Percentiles rank a stretch among this genome's conserved stretches.
Conservation (phyloP, 768 basidiomycete genomes). For the Boletales sp. region DNA sequence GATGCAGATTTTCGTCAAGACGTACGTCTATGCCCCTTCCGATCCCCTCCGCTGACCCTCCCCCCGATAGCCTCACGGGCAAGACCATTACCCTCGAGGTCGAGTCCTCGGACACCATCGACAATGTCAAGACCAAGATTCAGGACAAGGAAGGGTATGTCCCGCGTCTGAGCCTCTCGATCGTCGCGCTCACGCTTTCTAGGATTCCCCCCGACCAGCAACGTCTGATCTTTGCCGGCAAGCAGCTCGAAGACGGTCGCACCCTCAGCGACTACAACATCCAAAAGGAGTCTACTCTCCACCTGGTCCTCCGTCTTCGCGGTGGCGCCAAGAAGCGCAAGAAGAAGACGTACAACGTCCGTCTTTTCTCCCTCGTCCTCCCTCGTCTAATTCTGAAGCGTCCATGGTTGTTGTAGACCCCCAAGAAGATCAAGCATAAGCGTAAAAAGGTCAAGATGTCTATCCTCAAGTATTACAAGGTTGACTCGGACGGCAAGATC, state of each 20-base stretch:
- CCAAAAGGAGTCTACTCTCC: conserved; percentile 99
- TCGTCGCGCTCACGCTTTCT: neutral
- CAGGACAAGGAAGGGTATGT: conserved; percentile 94
- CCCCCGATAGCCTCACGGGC: conserved; percentile 77
- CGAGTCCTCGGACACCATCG: conserved; percentile 95
- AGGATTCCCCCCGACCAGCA: conserved; percentile 94
- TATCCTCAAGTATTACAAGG: conserved; percentile 99
- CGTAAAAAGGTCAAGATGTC: conserved; percentile 99
- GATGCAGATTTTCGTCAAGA: conserved; percentile 99
- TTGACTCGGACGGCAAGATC: conserved; percentile 99
- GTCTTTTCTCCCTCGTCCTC: conserved; percentile 25
- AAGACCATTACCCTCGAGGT: conserved; percentile 99
- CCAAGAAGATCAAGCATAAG: conserved; percentile 99
- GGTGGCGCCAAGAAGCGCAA: conserved; percentile 99
- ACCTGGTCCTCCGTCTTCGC: conserved; percentile 94
- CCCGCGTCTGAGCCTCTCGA: conserved; percentile 1
- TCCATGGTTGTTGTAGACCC: conserved; percentile 52
- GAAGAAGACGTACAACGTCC: conserved; percentile 98
- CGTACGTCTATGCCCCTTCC: conserved; percentile 47
- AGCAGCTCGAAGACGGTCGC: conserved; percentile 99
- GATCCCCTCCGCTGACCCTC: too few relatives aligned
- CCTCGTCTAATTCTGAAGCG: conserved; percentile 2
- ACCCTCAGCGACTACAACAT: conserved; percentile 96
- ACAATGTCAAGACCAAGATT: conserved; percentile 97
- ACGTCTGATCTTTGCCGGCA: conserved; percentile 97